Base-by-base conservation (phyloP, 768 basidiomycete genomes). In the Fistulinella prunicolor region DNA sequence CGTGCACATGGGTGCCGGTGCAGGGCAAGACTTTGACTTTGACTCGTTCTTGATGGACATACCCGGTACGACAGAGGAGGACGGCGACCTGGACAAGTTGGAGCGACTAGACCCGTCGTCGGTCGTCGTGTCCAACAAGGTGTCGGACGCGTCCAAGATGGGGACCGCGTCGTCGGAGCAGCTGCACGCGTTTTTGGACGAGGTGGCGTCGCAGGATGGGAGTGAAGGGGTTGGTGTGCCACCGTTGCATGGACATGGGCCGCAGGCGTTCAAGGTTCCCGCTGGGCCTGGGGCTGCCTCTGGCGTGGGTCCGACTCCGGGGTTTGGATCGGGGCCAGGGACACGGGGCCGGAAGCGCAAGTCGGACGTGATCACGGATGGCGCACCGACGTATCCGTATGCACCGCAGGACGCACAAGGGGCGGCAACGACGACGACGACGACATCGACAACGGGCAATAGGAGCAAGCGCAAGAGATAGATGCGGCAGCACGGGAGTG, bases 141-240 rank as follows among this genome's bases (percentile, higher is more conserved):
- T n/a, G 9, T 58, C 50, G 30, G 64, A 67, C 9, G 14, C 53
- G 37, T 54, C 67, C 38, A 64, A 65, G 44, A 57, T 70, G 3
- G 61, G 60, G 12, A 64, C 51, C 34, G 48, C 67, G 26, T 65
- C 68, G 10, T 61, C 70, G 45, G 64, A 73, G 47, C 70, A 69
- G 47, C 51, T 75, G 22, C 64, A 70, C 28, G 70, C 75, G 4
- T 73, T 76, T 54, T 60, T 76, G 44, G 74, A 75, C 45, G 74
- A 73, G 48, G 73, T 72, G 7, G 63, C 56, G 13, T 70, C 70
- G 16, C 70, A 67, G 14, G 61, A 67, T 21, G 58, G 65, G 44
- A 42, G 28, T 9, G 61, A 53, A 0, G 35, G 9, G n/a, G n/a
- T n/a, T n/a, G n/a, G n/a, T n/a, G n/a, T n/a, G n/a, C n/a, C n/a